Evolutionary conservation across 2,329 filamentous ascomycete genomes (phyloP).

Genomic region (Coleophoma crateriformis): DNA sequence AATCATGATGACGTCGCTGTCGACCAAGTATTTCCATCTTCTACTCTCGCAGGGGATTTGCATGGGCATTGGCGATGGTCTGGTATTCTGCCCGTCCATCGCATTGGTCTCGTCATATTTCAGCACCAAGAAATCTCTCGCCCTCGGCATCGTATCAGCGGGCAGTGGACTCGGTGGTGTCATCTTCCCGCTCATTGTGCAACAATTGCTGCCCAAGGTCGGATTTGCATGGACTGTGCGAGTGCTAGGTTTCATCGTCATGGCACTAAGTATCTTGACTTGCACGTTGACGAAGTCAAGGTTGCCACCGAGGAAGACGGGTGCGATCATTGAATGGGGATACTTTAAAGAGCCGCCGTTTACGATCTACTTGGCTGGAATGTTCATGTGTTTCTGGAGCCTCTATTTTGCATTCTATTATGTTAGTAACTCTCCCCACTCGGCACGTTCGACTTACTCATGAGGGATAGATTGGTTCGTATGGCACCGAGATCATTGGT

Average conservation of each 20-base stretch:
- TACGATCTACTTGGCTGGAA: slow-evolving; percentile 33
- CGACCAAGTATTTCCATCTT: slow-evolving; percentile 30
- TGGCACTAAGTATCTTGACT: slow-evolving; percentile 29
- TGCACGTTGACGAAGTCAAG: slow-evolving; percentile 21
- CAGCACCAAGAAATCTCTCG: slow-evolving; percentile 20
- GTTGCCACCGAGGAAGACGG: slow-evolving; percentile 24
- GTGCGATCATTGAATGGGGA: slow-evolving; percentile 32
- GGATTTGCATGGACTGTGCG: slow-evolving; percentile 37
- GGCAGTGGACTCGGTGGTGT: slow-evolving; percentile 31
- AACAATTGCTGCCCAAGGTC: slow-evolving; percentile 28
- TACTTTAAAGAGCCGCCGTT: slow-evolving; percentile 36
- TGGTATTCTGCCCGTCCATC: slow-evolving; percentile 29
- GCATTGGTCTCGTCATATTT: slow-evolving; percentile 22
- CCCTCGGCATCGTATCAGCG: slow-evolving; percentile 24
- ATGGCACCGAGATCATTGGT: slow-evolving; percentile 9
- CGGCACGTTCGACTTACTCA: background rate
- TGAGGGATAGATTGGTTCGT: slow-evolving; percentile 24
- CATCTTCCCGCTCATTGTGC: slow-evolving; percentile 33
- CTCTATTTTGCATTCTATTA: slow-evolving; percentile 39
- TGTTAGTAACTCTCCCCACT: slow-evolving; percentile 11
- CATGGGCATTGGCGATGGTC: slow-evolving; percentile 29
- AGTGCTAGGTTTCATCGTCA: slow-evolving; percentile 34
- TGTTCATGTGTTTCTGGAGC: slow-evolving; percentile 31
- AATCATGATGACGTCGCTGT: slow-evolving; percentile 28
- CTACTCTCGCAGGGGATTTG: slow-evolving; percentile 33